phyloP scores from a whole-genome alignment of 805 yeast species.

The Metschnikowia kofuensis region DNA sequence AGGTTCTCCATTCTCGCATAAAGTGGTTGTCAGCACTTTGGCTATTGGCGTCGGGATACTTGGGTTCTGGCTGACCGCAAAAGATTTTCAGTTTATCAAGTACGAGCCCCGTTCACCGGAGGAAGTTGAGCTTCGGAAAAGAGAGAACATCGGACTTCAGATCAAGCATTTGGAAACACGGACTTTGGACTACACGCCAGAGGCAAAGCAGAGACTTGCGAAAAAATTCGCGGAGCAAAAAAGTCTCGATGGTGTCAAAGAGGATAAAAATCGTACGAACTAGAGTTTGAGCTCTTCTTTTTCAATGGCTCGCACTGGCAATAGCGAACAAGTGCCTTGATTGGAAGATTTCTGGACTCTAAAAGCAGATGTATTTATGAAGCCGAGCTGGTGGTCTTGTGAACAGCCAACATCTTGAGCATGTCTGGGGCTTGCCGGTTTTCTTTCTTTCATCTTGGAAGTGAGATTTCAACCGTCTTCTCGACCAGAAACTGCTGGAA shows the following conservation, averaged over 20 bases:
- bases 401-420: no score
- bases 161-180: conserved; percentile 33
- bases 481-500: no score
- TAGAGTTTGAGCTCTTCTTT: no score
- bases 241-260: not conserved
- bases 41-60: conserved; percentile 35
- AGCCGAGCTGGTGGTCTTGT: no score
- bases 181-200: conserved; percentile 42
- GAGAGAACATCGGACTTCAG: conserved; percentile 28
- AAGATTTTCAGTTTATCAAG: conserved; percentile 39
- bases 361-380: no score
- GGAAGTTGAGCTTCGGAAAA: conserved; percentile 36
- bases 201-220: conserved; percentile 35
- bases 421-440: no score
- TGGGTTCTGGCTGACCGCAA: conserved; percentile 33
- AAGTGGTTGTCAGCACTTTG: conserved; percentile 35
- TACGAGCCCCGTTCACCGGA: conserved; percentile 37
- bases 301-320: no score
- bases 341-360: no score
- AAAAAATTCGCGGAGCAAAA: conserved; percentile 2
- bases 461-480: no score
- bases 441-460: no score
- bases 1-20: conserved; percentile 33
- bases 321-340: no score
- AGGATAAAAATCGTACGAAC: not conserved